Conservation (phyloP, 2,329 filamentous ascomycete genomes). For the Grosmannia penicillata region DNA sequence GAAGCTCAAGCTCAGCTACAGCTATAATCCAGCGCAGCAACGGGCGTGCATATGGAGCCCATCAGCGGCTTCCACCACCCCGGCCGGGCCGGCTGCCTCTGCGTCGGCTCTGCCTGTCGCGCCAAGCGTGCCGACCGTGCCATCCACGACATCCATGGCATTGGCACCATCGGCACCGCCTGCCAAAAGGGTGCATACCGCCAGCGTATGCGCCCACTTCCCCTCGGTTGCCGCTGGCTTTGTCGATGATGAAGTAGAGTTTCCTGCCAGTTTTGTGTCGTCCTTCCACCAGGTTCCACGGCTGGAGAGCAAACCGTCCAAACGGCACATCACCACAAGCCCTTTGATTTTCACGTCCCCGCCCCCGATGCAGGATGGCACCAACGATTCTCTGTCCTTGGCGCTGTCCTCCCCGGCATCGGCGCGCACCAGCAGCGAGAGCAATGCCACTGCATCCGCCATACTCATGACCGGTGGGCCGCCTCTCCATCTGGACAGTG, state of each 20-base stretch:
- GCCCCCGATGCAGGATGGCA: conserved; percentile 1
- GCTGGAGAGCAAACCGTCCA: too few species aligned
- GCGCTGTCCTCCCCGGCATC: neutral
- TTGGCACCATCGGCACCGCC: neutral
- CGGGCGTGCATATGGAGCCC: conserved; percentile 13
- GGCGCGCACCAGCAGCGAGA: conserved; percentile 2
- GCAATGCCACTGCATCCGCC: conserved; percentile 2
- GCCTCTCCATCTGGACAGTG: neutral
- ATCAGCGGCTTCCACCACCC: neutral
- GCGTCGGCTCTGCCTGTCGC: neutral
- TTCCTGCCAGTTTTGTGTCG: too few species aligned
- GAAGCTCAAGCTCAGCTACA: conserved; percentile 15
- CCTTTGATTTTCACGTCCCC: conserved; percentile 2
- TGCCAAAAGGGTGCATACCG: neutral
- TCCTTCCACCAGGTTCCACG: too few species aligned
- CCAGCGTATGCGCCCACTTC: neutral
- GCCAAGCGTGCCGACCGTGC: neutral
- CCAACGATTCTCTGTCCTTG: conserved; percentile 3
- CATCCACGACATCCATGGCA: too few species aligned
- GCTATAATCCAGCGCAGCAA: conserved; percentile 13
- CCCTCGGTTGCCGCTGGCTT: neutral
- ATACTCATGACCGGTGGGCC: neutral
- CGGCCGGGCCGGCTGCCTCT: too few species aligned
- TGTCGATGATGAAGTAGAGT: neutral
- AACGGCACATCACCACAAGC: conserved; percentile 5